Conservation (phyloP, 352 stramenopile species). For the Saprolegnia parasitica region DNA sequence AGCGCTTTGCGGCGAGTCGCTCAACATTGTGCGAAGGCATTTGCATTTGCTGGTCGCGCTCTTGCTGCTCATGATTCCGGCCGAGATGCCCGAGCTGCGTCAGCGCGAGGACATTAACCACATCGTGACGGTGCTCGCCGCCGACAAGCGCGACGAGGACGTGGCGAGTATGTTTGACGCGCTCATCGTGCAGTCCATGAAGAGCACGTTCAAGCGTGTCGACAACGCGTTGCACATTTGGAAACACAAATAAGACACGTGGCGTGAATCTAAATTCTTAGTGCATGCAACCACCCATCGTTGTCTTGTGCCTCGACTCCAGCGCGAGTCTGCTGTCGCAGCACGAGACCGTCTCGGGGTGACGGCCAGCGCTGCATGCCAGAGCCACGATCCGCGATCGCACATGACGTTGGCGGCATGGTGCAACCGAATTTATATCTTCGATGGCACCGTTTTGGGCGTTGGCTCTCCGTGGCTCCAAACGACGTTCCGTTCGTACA, state of each 20-base stretch:
- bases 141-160: conserved; percentile 39
- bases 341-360: no score
- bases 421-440: no score
- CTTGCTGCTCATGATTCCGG: conserved; percentile 30
- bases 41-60: conserved; percentile 22
- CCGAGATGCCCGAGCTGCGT: conserved; percentile 26
- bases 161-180: background rate
- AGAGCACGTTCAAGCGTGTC: conserved; percentile 15
- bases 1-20: conserved; percentile 12
- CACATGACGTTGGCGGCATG: no score
- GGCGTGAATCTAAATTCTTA: no score
- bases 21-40: conserved; percentile 29
- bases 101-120: conserved; percentile 5
- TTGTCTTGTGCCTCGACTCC: no score
- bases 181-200: conserved; percentile 2
- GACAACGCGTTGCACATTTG: conserved; percentile 17
- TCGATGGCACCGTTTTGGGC: no score
- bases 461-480: no score
- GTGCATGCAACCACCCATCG: no score
- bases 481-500: no score
- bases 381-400: no score
- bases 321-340: no score
- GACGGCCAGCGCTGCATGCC: no score
- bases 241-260: conserved; percentile 25
- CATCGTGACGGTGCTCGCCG: conserved; percentile 46